Evolutionary conservation across 2,329 filamentous ascomycete species (phyloP).

Genomic region (Fusarium staphyleae): DNA sequence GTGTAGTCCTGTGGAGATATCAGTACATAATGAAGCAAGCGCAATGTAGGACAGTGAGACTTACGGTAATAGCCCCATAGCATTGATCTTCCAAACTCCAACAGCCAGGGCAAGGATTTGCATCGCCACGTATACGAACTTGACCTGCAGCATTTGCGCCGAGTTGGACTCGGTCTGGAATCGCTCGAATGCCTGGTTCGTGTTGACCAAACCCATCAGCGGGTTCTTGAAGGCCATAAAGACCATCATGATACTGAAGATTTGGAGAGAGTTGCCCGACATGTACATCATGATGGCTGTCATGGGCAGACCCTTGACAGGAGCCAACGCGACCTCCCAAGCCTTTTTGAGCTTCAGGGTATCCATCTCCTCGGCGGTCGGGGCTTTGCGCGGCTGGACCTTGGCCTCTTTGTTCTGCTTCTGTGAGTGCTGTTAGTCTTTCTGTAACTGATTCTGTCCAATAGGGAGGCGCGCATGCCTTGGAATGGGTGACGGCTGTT

Average conservation of each 20-base stretch:
- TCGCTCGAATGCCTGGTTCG: conserved; percentile 86
- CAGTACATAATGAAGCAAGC: conserved; percentile 15
- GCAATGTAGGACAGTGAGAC: conserved; percentile 45
- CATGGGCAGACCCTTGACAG: conserved; percentile 95
- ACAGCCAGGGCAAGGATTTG: conserved; percentile 84
- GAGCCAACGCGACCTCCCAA: conserved; percentile 94
- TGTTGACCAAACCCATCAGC: conserved; percentile 80
- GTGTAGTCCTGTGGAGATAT: conserved; percentile 72
- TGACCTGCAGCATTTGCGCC: conserved; percentile 78
- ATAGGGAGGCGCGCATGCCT: conserved; percentile 53
- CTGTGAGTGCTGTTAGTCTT: conserved; percentile 41
- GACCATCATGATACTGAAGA: conserved; percentile 99
- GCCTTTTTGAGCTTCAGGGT: conserved; percentile 97
- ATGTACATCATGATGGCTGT: conserved; percentile 99
- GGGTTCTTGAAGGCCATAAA: conserved; percentile 99
- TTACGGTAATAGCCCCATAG: conserved; percentile 92
- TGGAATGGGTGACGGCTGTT: conserved; percentile 55
- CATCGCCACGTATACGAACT: conserved; percentile 86
- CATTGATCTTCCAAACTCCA: conserved; percentile 95
- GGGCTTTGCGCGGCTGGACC: conserved; percentile 65
- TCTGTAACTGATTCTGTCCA: not conserved
- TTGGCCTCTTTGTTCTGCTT: conserved; percentile 61
- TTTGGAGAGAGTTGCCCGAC: conserved; percentile 97
- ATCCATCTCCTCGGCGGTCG: conserved; percentile 86
- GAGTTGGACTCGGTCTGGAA: conserved; percentile 86